A percentile compares a stretch with the other conserved stretches of the same genome.
Evolutionary conservation across 139 green algal genomes (phyloP).

Genomic region (Chlamydomonas sp.): DNA sequence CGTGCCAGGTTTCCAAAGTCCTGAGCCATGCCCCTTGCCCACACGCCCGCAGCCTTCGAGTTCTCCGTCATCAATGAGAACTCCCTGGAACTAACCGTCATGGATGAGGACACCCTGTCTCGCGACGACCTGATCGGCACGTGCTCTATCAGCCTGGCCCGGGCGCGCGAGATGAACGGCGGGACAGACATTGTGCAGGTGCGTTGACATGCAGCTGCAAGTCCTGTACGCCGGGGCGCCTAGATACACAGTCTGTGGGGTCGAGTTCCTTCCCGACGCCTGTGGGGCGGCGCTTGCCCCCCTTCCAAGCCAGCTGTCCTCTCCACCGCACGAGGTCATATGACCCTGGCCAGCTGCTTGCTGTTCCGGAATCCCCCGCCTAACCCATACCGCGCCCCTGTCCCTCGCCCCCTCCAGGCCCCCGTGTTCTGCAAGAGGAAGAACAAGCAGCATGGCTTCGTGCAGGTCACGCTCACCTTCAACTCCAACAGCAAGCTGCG

Average conservation of each 20-base stretch:
- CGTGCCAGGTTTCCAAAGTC: too few relatives aligned
- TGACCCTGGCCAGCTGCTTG: too few relatives aligned
- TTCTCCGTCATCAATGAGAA: slow-evolving; percentile 45
- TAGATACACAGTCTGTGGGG: too few relatives aligned
- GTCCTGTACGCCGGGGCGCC: too few relatives aligned
- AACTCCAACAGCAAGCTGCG: slow-evolving; percentile 17
- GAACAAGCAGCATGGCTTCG: slow-evolving; percentile 21
- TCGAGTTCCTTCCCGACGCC: too few relatives aligned
- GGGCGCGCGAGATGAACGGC: not conserved
- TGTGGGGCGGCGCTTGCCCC: too few relatives aligned
- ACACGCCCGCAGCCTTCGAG: slow-evolving; percentile 1
- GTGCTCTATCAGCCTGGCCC: slow-evolving; percentile 11
- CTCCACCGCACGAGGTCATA: too few relatives aligned
- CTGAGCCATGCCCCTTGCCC: too few relatives aligned
- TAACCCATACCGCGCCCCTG: too few relatives aligned
- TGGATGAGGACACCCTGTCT: slow-evolving; percentile 24
- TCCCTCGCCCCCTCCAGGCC: not conserved
- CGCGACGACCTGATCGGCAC: slow-evolving; percentile 33
- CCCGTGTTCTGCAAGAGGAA: not conserved
- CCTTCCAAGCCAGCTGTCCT: too few relatives aligned
- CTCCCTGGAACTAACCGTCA: slow-evolving; percentile 8
- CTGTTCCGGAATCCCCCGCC: too few relatives aligned
- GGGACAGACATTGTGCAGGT: not conserved
- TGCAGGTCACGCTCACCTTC: slow-evolving; percentile 26
- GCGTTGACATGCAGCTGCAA: not conserved